Evolutionary conservation across 441 rosid genomes (phyloP).

Genomic region (Adansonia gregorii): DNA sequence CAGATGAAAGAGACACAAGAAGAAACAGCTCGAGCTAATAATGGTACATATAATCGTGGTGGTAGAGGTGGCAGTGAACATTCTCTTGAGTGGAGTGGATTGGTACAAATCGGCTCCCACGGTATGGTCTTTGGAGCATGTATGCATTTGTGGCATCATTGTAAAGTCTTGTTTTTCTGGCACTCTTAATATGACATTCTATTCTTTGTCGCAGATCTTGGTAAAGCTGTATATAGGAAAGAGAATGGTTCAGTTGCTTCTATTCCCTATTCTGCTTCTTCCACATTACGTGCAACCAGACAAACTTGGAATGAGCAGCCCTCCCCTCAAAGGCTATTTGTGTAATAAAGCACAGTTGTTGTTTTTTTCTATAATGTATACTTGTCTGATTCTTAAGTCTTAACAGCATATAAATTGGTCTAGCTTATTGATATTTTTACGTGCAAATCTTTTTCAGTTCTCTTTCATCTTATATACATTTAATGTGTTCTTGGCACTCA

Average conservation of each 20-base stretch:
- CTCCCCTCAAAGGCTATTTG: constrained; percentile 43
- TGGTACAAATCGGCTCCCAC: constrained; percentile 26
- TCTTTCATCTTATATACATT: neutral
- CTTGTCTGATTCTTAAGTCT: neutral
- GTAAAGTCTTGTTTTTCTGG: constrained; percentile 18
- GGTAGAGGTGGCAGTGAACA: constrained; percentile 39
- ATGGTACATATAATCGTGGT: constrained; percentile 28
- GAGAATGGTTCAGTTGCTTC: constrained; percentile 35
- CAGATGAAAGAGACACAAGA: constrained; percentile 54
- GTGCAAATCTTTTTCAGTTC: neutral
- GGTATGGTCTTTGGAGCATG: constrained; percentile 40
- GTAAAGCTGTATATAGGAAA: constrained; percentile 36
- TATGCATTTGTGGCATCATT: constrained; percentile 25
- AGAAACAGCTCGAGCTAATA: constrained; percentile 32
- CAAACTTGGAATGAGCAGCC: constrained; percentile 37
- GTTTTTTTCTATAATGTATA: neutral
- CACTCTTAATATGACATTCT: constrained; percentile 34
- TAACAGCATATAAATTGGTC: constrained; percentile 15
- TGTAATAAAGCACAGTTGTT: neutral
- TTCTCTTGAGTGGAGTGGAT: constrained; percentile 28
- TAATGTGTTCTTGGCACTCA: neutral
- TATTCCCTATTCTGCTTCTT: constrained; percentile 29
- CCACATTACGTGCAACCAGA: constrained; percentile 24
- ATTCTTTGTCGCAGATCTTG: constrained; percentile 38
- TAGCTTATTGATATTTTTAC: neutral